Base-by-base conservation (phyloP, 495 filamentous ascomycete species). In the Melanomma pulvis-pyrius region DNA sequence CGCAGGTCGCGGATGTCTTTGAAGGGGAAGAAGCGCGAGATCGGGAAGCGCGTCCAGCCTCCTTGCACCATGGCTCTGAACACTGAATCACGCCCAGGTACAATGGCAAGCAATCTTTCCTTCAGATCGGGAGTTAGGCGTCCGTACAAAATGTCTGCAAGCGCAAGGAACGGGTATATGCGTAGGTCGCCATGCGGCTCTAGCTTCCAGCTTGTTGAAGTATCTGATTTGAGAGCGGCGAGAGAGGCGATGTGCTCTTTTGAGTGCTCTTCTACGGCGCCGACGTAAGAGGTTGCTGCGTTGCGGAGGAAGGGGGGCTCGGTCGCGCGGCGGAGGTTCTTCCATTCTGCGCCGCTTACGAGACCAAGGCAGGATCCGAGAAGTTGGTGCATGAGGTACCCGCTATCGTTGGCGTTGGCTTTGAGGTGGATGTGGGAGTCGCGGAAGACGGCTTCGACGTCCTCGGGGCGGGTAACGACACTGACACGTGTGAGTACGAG, bases 281-380 rank as follows among this genome's bases (percentile, higher is more conserved):
- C 2, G 48, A 50, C 48, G 9, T 50, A 28, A 2, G 7, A 24
- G 7, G 21, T 7, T 1, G 48, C 15, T 3, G 48, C 7, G 5
- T 2, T 24, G 19, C n/a, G 48, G 5, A 50, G 9, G 15, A 50
- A 50, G 12, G 48, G 48, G 1, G n/a, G 9, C 19, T 50, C 48
- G 25, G n/a, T n/a, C 21, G 48, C 48, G 7, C 3, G 7, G 5
- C 13, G 7, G 17, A 54, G 0, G 17, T 12, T 17, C 32, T 52
- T 49, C 73, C 75, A 80, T 15, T 66, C 19, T 6, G 55, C 17
- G 0, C 68, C 60, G 54, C 69, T 80, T 46, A 80, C 62, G 9
- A 81, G 49, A 2, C 78, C 79, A 1, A 81, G 36, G 54, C 78
- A 79, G 46, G 71, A 22, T 1, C 79, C 79, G 0, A 81, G 71